Base-by-base conservation (phyloP, 805 yeast species). In the Schwanniomyces sp. region DNA sequence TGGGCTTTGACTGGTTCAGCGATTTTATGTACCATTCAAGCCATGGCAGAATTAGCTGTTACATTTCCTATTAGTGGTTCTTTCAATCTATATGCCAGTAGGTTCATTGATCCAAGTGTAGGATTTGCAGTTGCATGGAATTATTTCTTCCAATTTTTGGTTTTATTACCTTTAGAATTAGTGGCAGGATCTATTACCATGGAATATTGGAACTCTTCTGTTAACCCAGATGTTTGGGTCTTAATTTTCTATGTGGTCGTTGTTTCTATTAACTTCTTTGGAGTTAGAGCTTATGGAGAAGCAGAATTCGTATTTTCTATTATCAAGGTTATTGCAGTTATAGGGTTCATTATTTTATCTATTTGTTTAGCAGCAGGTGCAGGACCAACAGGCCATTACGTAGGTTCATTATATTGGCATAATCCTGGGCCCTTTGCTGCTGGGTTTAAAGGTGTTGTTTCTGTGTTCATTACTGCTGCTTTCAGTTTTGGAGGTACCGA, bases 401-500 rank as follows among this genome's bases (percentile, higher is more conserved):
- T 77, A 44, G 89, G 89, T 24, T 81, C 77, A 10, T 69, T 63
- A 48, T 79, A 79, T 66, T 84, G 85, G 85, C 71, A 76, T 50
- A 51, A 78, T 48, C 88, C 88, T 0, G 92, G 92, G 43, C 82
- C 91, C 0, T 84, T 87, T 58, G 78, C 81, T 9, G 69, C 76
- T 51, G 81, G 76, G 8, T 84, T 85, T 63, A 84, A 85, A 65
- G 91, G 90, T 51, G 80, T 86, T 44, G 80, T 85, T 58, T 72
- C 86, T 0, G 88, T 83, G n/a, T 80, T 87, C 51, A 85, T 86
- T 43, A 81, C 86, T 34, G 90, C 92, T 12, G 89, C 91, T 0
- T 88, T 86, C 63, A 78, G 89, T 9, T 88, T 82, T 59, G 81
- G 86, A 36, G 92, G 92, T 49, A 79, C 88, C 14, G 94, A 87